Percentiles rank a stretch among this genome's conserved stretches.
These are phyloP conservation scores for Fusarium pininemorale DNA, from an alignment of 2,329 filamentous ascomycete genomes.

Conservation along the genomic window DNA sequence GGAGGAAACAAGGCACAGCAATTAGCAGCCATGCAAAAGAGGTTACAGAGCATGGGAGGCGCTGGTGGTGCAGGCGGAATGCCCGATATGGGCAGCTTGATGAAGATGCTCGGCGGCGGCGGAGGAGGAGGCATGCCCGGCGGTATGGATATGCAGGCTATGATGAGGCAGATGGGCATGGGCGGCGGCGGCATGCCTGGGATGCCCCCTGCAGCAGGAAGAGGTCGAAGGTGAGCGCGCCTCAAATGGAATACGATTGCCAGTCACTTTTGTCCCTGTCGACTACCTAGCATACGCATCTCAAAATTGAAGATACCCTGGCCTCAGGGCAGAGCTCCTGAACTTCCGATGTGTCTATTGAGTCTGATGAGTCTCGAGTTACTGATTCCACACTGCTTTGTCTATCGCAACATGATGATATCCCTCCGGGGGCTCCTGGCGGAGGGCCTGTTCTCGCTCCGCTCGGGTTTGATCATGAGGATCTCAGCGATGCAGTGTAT, in stretches of 20 bases:
- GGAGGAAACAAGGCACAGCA: constrained; percentile 93
- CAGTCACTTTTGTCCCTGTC: neutral
- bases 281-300: neutral
- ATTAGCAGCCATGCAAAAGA: constrained; percentile 96
- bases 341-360: neutral
- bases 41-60: constrained; percentile 91
- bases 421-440: neutral
- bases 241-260: neutral
- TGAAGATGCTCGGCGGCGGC: constrained; percentile 87
- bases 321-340: neutral
- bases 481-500: neutral
- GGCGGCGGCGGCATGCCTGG: constrained; percentile 57
- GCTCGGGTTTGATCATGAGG: neutral
- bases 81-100: constrained; percentile 85
- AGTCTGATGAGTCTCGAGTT: neutral
- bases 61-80: constrained; percentile 71
- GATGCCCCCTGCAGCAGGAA: constrained; percentile 41
- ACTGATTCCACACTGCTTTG: neutral
- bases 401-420: neutral
- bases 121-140: constrained; percentile 57
- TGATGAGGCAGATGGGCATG: constrained; percentile 79
- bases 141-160: constrained; percentile 79
- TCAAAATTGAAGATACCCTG: neutral
- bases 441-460: neutral
- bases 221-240: constrained; percentile 43